Conservation (phyloP, 768 basidiomycete species). For the Chalciporus chontae region DNA sequence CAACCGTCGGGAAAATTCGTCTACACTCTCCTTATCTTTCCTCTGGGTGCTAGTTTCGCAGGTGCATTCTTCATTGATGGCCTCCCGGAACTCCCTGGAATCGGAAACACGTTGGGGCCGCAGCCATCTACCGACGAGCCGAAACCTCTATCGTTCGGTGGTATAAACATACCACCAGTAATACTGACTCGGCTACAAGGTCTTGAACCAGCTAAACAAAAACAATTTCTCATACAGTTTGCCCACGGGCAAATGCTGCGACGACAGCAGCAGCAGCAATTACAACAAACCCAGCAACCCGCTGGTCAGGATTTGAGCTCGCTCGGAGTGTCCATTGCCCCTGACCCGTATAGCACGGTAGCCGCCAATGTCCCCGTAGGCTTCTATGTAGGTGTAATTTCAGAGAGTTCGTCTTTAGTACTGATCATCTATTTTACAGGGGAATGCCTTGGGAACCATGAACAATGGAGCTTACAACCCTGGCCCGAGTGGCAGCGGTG, state of each 20-base stretch:
- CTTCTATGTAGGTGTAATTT: slow-evolving; percentile 14
- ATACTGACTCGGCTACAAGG: slow-evolving; percentile 19
- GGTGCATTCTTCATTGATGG: slow-evolving; percentile 54
- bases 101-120: slow-evolving; percentile 13
- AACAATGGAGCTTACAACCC: slow-evolving; percentile 23
- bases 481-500: slow-evolving; percentile 8
- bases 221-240: slow-evolving; percentile 16
- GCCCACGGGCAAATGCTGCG: slow-evolving; percentile 9
- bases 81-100: slow-evolving; percentile 40
- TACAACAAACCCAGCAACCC: slow-evolving; percentile 19
- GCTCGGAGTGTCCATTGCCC: slow-evolving; percentile 11
- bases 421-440: slow-evolving; percentile 11
- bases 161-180: slow-evolving; percentile 6
- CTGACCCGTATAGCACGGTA: slow-evolving; percentile 4
- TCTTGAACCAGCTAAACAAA: slow-evolving; percentile 24
- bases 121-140: slow-evolving; percentile 4
- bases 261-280: slow-evolving; percentile 24
- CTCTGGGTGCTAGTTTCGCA: slow-evolving; percentile 32
- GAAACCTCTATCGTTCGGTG: not conserved
- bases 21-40: slow-evolving; percentile 48
- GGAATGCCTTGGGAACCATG: slow-evolving; percentile 6
- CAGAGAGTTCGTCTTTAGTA: not conserved
- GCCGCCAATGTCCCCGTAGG: slow-evolving; percentile 13
- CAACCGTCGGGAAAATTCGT: slow-evolving; percentile 40
- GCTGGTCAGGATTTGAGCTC: slow-evolving; percentile 13